These are phyloP conservation scores for Cyclanthera cordifolia DNA, from an alignment of 306 rosid genomes.

Conservation along the genomic window DNA sequence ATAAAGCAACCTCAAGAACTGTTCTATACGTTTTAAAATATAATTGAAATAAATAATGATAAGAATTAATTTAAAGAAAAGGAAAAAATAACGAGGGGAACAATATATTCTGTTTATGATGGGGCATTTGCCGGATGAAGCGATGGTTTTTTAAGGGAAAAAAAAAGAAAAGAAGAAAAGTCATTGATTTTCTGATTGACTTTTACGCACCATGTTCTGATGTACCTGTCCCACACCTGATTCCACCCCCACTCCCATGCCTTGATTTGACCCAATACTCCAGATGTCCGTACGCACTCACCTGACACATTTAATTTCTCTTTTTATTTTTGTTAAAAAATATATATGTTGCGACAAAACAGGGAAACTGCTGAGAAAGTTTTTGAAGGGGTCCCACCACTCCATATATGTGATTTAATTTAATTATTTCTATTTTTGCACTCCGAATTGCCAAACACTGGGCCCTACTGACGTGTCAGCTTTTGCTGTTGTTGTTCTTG, in stretches of 20 bases:
- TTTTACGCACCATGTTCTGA: neutral
- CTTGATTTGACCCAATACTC: conserved; percentile 7
- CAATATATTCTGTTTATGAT: neutral
- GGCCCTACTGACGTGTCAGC: conserved; percentile 9
- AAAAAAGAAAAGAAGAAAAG: neutral
- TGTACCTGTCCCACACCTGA: conserved; percentile 9
- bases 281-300: conserved; percentile 14
- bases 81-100: neutral
- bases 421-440: neutral
- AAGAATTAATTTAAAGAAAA: neutral
- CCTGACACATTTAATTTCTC: conserved; percentile 1
- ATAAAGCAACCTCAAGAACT: too few relatives aligned
- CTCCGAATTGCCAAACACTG: conserved; percentile 1
- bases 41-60: neutral
- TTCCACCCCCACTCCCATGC: neutral
- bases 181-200: conserved; percentile 5
- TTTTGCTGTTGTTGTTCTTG: neutral
- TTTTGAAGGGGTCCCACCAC: neutral
- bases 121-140: conserved; percentile 6
- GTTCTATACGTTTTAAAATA: neutral
- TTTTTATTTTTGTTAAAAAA: too few relatives aligned
- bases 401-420: neutral
- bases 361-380: conserved; percentile 9
- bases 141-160: neutral
- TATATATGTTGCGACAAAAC: neutral